phyloP scores from a whole-genome alignment of 169 alveolate genomes.

The Eimeria tenella region DNA sequence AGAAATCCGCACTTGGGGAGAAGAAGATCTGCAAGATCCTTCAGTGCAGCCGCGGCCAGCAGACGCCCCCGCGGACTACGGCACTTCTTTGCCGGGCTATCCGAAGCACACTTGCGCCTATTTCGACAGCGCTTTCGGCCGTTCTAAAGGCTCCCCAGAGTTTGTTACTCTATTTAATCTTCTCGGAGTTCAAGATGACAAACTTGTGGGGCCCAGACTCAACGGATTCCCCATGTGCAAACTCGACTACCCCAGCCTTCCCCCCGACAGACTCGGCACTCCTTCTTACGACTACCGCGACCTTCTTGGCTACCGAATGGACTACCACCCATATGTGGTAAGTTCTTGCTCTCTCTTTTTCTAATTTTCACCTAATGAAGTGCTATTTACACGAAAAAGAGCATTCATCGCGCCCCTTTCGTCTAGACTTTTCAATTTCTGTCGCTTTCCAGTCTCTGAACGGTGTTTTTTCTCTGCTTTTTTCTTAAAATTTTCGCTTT shows the following conservation, averaged over 20 bases:
- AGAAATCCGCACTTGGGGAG: slow-evolving; percentile 67
- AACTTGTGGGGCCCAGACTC: not conserved
- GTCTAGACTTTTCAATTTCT: no score
- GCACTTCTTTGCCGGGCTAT: slow-evolving; percentile 24
- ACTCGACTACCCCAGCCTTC: slow-evolving; percentile 4
- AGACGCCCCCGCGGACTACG: not conserved
- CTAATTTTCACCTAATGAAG: not conserved
- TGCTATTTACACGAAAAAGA: not conserved
- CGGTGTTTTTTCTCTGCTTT: not conserved
- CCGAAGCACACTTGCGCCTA: slow-evolving; percentile 10
- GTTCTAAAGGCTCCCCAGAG: not conserved
- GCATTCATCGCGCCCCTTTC: no score
- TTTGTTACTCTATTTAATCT: slow-evolving; percentile 2
- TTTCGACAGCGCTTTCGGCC: not conserved
- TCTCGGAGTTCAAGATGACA: slow-evolving; percentile 17
- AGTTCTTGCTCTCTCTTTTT: not conserved
- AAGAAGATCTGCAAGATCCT: slow-evolving; percentile 49
- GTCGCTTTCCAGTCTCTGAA: not conserved
- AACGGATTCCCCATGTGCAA: slow-evolving; percentile 5
- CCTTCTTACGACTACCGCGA: slow-evolving; percentile 55
- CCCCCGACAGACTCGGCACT: slow-evolving; percentile 8
- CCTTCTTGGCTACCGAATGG: slow-evolving; percentile 28
- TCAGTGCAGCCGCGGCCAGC: slow-evolving; percentile 64
- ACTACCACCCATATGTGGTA: slow-evolving; percentile 63
- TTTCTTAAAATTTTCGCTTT: not conserved